These are phyloP conservation scores for Macroventuria anomochaeta DNA, from an alignment of 2,329 filamentous ascomycete genomes.

Conservation along the genomic window DNA sequence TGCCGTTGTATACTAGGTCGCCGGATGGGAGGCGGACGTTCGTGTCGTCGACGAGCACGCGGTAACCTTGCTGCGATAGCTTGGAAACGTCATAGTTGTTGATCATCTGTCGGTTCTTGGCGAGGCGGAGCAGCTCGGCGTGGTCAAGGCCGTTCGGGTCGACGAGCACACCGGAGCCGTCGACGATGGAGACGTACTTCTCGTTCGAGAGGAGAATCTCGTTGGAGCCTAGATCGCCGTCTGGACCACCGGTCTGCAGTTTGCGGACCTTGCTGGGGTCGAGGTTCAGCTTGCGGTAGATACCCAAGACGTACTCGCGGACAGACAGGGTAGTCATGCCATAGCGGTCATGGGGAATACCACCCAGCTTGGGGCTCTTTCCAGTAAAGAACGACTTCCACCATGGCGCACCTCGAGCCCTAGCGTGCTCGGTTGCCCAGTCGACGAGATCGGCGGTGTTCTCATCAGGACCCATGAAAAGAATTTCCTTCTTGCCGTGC, in stretches of 20 bases:
- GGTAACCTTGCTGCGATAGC: constrained; percentile 86
- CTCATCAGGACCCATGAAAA: constrained; percentile 99
- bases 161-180: constrained; percentile 92
- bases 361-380: constrained; percentile 93
- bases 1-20: constrained; percentile 88
- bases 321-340: constrained; percentile 98
- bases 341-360: constrained; percentile 94
- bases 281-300: constrained; percentile 94
- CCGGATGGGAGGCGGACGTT: constrained; percentile 88
- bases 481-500: constrained; percentile 92
- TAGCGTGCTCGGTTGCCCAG: constrained; percentile 97
- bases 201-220: constrained; percentile 96
- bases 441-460: constrained; percentile 97
- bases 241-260: constrained; percentile 96
- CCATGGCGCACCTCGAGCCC: constrained; percentile 86
- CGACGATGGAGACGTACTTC: constrained; percentile 94
- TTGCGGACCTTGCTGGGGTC: constrained; percentile 86
- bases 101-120: constrained; percentile 88
- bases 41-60: constrained; percentile 88
- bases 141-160: constrained; percentile 90
- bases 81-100: constrained; percentile 83
- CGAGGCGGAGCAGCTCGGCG: constrained; percentile 81
- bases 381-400: constrained; percentile 99
- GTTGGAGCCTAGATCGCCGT: constrained; percentile 96
- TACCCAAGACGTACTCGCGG: constrained; percentile 92